Evolutionary conservation across 2,329 filamentous ascomycete genomes (phyloP).

Genomic region (Neoascochyta sp.): DNA sequence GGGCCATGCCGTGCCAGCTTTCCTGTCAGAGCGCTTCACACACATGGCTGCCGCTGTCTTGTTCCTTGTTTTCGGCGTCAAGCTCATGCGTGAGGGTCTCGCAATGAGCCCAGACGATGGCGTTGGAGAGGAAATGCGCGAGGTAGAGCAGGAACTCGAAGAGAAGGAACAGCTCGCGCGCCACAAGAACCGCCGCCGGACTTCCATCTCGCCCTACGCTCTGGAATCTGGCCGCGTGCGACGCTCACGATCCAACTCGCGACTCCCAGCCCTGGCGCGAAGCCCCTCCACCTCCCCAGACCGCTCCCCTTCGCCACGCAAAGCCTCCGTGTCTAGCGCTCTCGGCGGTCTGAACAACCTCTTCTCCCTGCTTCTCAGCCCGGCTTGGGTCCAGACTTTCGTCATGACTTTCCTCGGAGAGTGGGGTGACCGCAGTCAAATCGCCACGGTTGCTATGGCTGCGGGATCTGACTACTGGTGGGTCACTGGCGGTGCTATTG

Average conservation of each 20-base stretch:
- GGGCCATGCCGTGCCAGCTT: constrained; percentile 83
- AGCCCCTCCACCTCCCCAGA: constrained; percentile 63
- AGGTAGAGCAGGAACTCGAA: constrained; percentile 89
- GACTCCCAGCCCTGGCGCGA: constrained; percentile 74
- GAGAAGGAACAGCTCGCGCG: constrained; percentile 81
- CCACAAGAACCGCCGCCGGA: constrained; percentile 60
- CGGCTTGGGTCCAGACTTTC: constrained; percentile 98
- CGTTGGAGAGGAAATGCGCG: constrained; percentile 94
- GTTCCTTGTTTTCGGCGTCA: constrained; percentile 85
- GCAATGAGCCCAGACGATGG: constrained; percentile 87
- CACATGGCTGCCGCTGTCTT: constrained; percentile 79
- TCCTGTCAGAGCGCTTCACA: constrained; percentile 88
- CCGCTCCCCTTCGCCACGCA: constrained; percentile 42
- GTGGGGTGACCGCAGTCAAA: constrained; percentile 97
- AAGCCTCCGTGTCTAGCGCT: constrained; percentile 54
- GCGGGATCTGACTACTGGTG: constrained; percentile 98
- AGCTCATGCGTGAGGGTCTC: constrained; percentile 79
- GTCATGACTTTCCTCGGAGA: constrained; percentile 98
- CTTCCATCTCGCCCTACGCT: constrained; percentile 68
- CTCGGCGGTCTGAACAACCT: constrained; percentile 77
- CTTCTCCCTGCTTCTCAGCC: constrained; percentile 80
- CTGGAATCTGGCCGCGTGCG: constrained; percentile 76
- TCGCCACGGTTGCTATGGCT: constrained; percentile 98
- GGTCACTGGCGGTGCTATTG: constrained; percentile 85
- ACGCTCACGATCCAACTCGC: constrained; percentile 69